phyloP scores from a whole-genome alignment of 768 basidiomycete species.

The Tricholoma saponaceum region DNA sequence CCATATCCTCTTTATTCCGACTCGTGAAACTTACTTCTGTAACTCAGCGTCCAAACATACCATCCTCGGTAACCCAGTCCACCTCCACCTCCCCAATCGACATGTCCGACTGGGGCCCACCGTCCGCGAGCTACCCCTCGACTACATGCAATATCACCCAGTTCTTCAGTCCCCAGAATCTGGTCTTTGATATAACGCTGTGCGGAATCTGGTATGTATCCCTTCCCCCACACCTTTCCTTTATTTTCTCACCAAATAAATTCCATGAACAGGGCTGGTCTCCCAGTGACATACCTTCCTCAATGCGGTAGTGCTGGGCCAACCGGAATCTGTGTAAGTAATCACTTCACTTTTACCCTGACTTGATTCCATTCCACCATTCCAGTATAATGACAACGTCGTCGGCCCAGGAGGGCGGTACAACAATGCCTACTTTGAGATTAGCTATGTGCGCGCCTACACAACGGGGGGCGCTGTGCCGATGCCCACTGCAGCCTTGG shows the following conservation, averaged over 20 bases:
- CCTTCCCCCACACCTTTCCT: not conserved
- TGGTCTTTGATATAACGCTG: conserved; percentile 52
- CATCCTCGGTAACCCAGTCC: conserved; percentile 26
- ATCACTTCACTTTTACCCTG: not conserved
- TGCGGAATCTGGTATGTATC: conserved; percentile 39
- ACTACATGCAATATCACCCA: conserved; percentile 36
- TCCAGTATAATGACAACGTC: conserved; percentile 49
- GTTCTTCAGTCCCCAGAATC: conserved; percentile 41
- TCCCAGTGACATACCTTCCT: conserved; percentile 32
- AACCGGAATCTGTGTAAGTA: conserved; percentile 31
- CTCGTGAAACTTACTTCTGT: conserved; percentile 16
- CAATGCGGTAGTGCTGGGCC: conserved; percentile 32
- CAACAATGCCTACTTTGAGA: conserved; percentile 57
- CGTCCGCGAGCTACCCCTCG: conserved; percentile 36
- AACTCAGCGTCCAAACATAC: conserved; percentile 33
- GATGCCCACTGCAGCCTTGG: conserved; percentile 20
- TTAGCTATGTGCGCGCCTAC: conserved; percentile 52
- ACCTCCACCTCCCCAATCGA: conserved; percentile 29
- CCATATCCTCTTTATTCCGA: not conserved
- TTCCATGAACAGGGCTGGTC: conserved; percentile 35
- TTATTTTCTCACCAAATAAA: not conserved
- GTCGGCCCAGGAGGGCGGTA: conserved; percentile 38
- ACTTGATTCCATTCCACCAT: not conserved
- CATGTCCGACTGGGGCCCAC: conserved; percentile 38
- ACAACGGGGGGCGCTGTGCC: conserved; percentile 26